Evolutionary conservation across 805 yeast genomes (phyloP), one percentile per base, ranked within the genome.

Genomic region (Yarrowia sp.): DNA sequence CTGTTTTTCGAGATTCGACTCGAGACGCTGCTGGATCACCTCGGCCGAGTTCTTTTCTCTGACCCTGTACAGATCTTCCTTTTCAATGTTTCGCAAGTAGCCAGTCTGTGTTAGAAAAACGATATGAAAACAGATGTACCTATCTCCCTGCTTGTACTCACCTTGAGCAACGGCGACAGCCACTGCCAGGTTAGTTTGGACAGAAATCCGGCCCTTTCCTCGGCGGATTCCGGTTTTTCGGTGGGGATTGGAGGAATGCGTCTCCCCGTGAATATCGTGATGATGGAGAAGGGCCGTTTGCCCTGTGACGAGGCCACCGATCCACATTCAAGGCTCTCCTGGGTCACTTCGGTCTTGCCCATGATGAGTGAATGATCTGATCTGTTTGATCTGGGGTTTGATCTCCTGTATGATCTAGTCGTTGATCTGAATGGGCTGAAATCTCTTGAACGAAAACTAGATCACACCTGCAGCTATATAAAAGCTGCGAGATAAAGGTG

Each of bases 41-140:
- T 76, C 77, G 13, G 79, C 74, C 8, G 74, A 71, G 52, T 79
- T 73, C 20, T 76, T 76, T 1, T 77, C 79, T 2, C 76, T 79
- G 12, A 84, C 70, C 9, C 68, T 67, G 66, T 75, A 87, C 70
- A 88, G 73, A 74, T 88, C 92, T 46, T 83, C 82, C 0, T 84
- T 83, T 63, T 82, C 83, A 33, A 88, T 73, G 14, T 90, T 85
- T 72, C 92, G 79, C 70, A 84, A 80, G 74, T 87, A 88, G 0
- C 92, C 92, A 6, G 80, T 79, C 67, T 65, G 49, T 30, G 64
- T 58, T 58, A 58, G 64, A 8, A 7, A 3, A 15, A 24, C 3
- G 30, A 24, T 24, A 24, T 1, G 3, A 7, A 7, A 24, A 24
- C 30, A 24, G 30, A n/a, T 40, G 19, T 15, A 7, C 9, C 5